Percentiles rank a stretch among this genome's conserved stretches.
phyloP scores from a whole-genome alignment of 495 filamentous ascomycete species.

The Thozetella sp. region DNA sequence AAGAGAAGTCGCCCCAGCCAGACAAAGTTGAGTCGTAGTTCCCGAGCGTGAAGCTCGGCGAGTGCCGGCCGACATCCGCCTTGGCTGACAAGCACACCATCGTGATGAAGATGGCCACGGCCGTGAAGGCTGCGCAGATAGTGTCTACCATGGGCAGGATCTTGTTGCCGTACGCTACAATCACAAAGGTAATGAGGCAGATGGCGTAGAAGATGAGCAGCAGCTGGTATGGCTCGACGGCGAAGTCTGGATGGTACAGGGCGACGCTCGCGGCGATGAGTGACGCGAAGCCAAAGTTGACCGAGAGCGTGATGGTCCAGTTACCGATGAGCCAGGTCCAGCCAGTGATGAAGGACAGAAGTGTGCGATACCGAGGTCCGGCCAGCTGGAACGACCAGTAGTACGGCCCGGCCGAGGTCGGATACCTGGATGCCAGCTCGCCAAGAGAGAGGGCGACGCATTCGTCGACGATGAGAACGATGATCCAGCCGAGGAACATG shows the following conservation, averaged over 20 bases:
- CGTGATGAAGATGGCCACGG: slow-evolving; percentile 53
- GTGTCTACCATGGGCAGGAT: slow-evolving; percentile 62
- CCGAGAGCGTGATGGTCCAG: slow-evolving; percentile 66
- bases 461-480: slow-evolving; percentile 60
- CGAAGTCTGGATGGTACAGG: slow-evolving; percentile 50
- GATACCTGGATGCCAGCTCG: slow-evolving; percentile 65
- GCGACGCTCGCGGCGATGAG: slow-evolving; percentile 60
- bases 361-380: slow-evolving; percentile 48
- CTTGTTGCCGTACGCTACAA: slow-evolving; percentile 60
- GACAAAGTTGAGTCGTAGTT: slow-evolving; percentile 52
- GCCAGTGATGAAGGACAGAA: slow-evolving; percentile 66
- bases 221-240: slow-evolving; percentile 53
- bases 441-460: slow-evolving; percentile 62
- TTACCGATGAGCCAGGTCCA: slow-evolving; percentile 64
- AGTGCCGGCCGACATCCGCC: slow-evolving; percentile 53
- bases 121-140: slow-evolving; percentile 58
- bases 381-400: slow-evolving; percentile 67
- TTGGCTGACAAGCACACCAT: slow-evolving; percentile 56
- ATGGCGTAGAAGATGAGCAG: slow-evolving; percentile 65
- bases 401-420: slow-evolving; percentile 63
- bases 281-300: slow-evolving; percentile 62
- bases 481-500: slow-evolving; percentile 54
- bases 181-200: slow-evolving; percentile 54
- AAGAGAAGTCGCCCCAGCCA: slow-evolving; percentile 55
- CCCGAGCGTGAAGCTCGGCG: slow-evolving; percentile 32